A percentile compares a stretch with the other conserved stretches of the same genome.
These are phyloP conservation scores for Physcomitrium patens DNA, from an alignment of 225 moss, liverwort and hornwort genomes.

Conservation along the genomic window DNA sequence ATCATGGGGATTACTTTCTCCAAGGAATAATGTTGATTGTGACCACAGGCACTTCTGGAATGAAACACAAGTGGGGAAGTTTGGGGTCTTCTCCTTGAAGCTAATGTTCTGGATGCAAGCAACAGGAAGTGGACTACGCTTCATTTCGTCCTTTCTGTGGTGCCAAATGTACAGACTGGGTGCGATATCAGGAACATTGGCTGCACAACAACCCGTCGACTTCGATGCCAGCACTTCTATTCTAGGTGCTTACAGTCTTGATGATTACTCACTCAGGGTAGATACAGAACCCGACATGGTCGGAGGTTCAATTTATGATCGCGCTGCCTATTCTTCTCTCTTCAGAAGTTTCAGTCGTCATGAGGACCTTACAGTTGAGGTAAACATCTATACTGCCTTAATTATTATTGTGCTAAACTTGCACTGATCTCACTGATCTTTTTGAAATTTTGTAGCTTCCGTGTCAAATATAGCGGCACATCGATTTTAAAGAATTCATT, in stretches of 20 bases:
- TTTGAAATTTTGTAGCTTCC: background rate
- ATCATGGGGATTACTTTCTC: conserved; percentile 5
- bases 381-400: conserved; percentile 24
- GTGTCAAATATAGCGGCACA: background rate
- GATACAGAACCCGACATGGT: conserved; percentile 63
- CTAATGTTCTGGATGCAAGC: conserved; percentile 94
- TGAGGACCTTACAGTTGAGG: conserved; percentile 67
- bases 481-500: too few relatives aligned
- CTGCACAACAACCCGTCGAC: conserved; percentile 66
- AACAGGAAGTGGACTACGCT: conserved; percentile 64
- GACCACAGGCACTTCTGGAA: conserved; percentile 55
- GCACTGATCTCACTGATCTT: background rate
- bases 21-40: conserved; percentile 16
- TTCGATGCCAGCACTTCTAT: conserved; percentile 66
- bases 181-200: conserved; percentile 52
- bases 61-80: conserved; percentile 51
- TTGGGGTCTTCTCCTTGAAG: conserved; percentile 68
- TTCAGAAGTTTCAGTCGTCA: conserved; percentile 58
- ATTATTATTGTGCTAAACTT: background rate
- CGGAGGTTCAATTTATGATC: conserved; percentile 90
- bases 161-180: conserved; percentile 93
- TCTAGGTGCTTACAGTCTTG: conserved; percentile 39
- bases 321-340: conserved; percentile 66
- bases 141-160: conserved; percentile 86
- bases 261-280: conserved; percentile 38